Percentiles rank a stretch among this genome's conserved stretches.
Conservation (phyloP, 2,329 filamentous ascomycete species). For the Penicillium polonicum region DNA sequence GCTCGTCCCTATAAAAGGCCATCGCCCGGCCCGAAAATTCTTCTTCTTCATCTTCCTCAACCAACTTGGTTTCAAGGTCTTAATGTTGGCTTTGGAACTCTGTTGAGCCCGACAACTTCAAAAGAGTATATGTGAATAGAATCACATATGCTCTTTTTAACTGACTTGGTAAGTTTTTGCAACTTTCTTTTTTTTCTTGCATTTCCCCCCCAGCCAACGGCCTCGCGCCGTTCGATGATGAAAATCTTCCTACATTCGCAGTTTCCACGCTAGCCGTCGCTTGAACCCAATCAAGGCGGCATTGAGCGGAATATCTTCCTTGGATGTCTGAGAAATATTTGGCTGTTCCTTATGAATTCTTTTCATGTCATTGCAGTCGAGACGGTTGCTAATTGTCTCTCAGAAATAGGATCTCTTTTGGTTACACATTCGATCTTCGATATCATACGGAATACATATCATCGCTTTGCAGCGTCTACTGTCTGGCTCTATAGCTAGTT, state of each 20-base stretch:
- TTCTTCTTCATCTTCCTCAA: conserved; percentile 21
- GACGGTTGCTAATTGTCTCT: conserved; percentile 24
- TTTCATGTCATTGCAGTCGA: conserved; percentile 6
- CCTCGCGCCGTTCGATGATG: conserved; percentile 37
- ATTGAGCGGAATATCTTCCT: conserved; percentile 40
- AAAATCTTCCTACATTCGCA: conserved; percentile 46
- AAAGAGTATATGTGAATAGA: neutral
- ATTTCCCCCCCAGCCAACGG: conserved; percentile 20
- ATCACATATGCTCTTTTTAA: conserved; percentile 2
- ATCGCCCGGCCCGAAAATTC: conserved; percentile 26
- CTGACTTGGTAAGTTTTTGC: conserved; percentile 28
- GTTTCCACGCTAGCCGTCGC: conserved; percentile 42
- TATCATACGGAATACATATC: neutral
- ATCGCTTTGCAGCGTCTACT: no score
- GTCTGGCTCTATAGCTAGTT: neutral
- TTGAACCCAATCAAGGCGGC: conserved; percentile 38
- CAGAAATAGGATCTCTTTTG: conserved; percentile 13
- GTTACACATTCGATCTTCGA: neutral
- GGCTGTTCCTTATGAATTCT: conserved; percentile 21
- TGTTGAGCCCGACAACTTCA: neutral
- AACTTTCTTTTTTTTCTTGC: conserved; percentile 9
- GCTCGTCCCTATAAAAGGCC: conserved; percentile 34
- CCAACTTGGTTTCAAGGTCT: conserved; percentile 12
- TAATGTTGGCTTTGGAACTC: conserved; percentile 1
- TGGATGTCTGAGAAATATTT: conserved; percentile 38